These are phyloP conservation scores for Tolypocladium cylindrosporum DNA, from an alignment of 2,329 filamentous ascomycete species.

Conservation along the genomic window DNA sequence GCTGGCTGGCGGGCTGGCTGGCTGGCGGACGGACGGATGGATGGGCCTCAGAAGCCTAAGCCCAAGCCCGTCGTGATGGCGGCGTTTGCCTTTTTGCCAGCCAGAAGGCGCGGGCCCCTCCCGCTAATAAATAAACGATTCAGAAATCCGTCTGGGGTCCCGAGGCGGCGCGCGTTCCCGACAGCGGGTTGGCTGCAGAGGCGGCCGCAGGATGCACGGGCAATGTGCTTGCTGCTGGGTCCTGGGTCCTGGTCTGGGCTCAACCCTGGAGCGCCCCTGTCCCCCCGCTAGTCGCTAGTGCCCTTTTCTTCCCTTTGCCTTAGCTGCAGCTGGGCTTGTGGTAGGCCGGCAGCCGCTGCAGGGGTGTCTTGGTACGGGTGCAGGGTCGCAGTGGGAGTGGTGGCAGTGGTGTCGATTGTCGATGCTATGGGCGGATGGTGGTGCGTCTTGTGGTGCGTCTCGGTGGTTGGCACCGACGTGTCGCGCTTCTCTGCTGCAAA, in stretches of 20 bases:
- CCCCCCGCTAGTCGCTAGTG: neutral
- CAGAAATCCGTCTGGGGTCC: slow-evolving; percentile 15
- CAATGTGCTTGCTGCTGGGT: slow-evolving; percentile 14
- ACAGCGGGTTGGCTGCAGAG: slow-evolving; percentile 23
- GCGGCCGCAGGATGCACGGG: slow-evolving; percentile 27
- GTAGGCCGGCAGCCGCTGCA: neutral
- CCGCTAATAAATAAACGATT: slow-evolving; percentile 1
- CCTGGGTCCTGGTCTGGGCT: slow-evolving; percentile 1
- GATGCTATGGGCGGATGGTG: neutral
- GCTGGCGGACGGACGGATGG: neutral
- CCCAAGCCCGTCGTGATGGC: neutral
- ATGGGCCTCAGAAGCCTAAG: neutral
- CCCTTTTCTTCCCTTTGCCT: neutral
- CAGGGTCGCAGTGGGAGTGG: neutral
- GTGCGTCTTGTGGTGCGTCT: neutral
- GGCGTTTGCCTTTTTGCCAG: neutral
- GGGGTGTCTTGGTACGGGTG: neutral
- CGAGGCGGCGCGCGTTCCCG: slow-evolving; percentile 23
- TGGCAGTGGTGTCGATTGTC: neutral
- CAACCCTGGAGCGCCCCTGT: neutral
- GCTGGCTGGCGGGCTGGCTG: no score
- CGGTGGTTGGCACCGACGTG: neutral
- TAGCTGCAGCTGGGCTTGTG: neutral
- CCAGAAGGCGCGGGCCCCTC: neutral
- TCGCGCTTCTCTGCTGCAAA: neutral